phyloP scores from a whole-genome alignment of 306 rosid species.

The Medicago arabica region DNA sequence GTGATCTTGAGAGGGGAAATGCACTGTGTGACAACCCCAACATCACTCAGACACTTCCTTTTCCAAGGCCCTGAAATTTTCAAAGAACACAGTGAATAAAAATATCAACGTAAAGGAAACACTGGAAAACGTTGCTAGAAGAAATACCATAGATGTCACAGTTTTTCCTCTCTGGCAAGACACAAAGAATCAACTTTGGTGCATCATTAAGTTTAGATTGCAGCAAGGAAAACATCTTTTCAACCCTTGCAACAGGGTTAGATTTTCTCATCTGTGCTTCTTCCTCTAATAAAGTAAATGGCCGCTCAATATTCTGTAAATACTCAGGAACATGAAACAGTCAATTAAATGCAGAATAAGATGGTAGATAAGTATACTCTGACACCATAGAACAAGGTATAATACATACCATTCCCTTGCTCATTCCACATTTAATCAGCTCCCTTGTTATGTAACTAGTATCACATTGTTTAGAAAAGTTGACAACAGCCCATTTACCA shows the following conservation, averaged over 20 bases:
- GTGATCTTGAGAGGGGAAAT: slow-evolving; percentile 78
- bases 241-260: slow-evolving; percentile 78
- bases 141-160: slow-evolving; percentile 78
- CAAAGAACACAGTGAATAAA: slow-evolving; percentile 20
- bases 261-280: slow-evolving; percentile 63
- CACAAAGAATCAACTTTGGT: slow-evolving; percentile 82
- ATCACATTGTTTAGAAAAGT: slow-evolving; percentile 93
- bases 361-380: slow-evolving; percentile 34
- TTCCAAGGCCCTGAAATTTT: slow-evolving; percentile 88
- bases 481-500: slow-evolving; percentile 76
- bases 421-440: slow-evolving; percentile 90
- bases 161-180: slow-evolving; percentile 82
- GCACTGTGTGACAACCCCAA: slow-evolving; percentile 84
- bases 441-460: slow-evolving; percentile 81
- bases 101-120: slow-evolving; percentile 28
- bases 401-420: slow-evolving; percentile 83
- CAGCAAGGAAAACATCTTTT: slow-evolving; percentile 75
- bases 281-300: slow-evolving; percentile 79
- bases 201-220: slow-evolving; percentile 53
- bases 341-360: slow-evolving; percentile 35
- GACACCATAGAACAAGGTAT: background rate
- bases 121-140: background rate
- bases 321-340: slow-evolving; percentile 37
- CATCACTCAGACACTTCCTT: slow-evolving; percentile 76
- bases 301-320: slow-evolving; percentile 79